These are phyloP conservation scores for Trichocomaceae sp. DNA, from an alignment of 2,329 filamentous ascomycete species.

Conservation along the genomic window DNA sequence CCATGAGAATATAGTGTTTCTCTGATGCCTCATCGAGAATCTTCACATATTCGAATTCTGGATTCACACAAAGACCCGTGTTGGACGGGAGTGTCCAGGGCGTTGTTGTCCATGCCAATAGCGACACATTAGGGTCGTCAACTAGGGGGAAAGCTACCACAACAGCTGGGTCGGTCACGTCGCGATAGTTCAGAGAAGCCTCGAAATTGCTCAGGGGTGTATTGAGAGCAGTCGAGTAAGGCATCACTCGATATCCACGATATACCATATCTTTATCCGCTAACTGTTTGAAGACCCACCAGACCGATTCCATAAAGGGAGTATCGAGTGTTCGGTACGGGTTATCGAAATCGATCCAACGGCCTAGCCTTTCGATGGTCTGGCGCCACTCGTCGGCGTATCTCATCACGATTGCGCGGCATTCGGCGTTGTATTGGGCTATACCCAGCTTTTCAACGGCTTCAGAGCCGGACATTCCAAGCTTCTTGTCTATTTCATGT, in stretches of 20 bases:
- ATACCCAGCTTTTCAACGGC: constrained; percentile 82
- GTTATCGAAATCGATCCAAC: constrained; percentile 97
- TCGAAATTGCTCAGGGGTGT: constrained; percentile 92
- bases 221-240: constrained; percentile 83
- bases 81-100: constrained; percentile 83
- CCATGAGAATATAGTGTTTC: constrained; percentile 78
- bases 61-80: constrained; percentile 67
- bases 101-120: constrained; percentile 86
- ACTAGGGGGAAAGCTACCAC: constrained; percentile 82
- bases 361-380: constrained; percentile 79
- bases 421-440: constrained; percentile 85
- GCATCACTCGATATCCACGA: constrained; percentile 86
- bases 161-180: constrained; percentile 82
- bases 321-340: constrained; percentile 93
- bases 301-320: constrained; percentile 91
- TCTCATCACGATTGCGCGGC: constrained; percentile 86
- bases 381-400: constrained; percentile 80
- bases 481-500: constrained; percentile 95
- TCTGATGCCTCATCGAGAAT: constrained; percentile 74
- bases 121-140: constrained; percentile 64
- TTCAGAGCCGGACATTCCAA: constrained; percentile 79
- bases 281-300: constrained; percentile 95
- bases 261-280: constrained; percentile 88
- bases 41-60: constrained; percentile 81
- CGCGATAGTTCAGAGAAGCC: constrained; percentile 89